Percentiles rank a stretch among this genome's conserved stretches.
phyloP scores from a whole-genome alignment of 441 rosid genomes.

The Macaranga tanarius region DNA sequence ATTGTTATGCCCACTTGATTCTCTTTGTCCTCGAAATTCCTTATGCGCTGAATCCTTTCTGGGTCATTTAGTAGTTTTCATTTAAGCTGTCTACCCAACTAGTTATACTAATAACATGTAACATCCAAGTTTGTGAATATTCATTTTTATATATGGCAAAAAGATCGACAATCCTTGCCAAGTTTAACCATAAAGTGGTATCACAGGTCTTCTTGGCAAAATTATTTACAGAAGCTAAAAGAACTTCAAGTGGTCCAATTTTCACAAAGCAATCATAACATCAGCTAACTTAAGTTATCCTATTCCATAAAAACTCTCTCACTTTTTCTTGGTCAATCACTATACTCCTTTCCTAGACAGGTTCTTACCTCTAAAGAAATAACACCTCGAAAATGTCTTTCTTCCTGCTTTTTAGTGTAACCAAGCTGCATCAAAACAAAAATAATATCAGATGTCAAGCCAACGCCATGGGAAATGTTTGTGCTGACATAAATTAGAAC shows the following conservation, averaged over 20 bases:
- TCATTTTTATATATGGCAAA: background rate
- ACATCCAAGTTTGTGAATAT: background rate
- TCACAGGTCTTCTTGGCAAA: background rate
- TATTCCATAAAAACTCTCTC: background rate
- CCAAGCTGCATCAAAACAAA: conserved; percentile 68
- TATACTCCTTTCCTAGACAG: background rate
- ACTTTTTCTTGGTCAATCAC: background rate
- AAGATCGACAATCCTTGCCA: background rate
- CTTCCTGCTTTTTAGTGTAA: conserved; percentile 95
- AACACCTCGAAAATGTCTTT: conserved; percentile 88
- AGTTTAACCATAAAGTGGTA: background rate
- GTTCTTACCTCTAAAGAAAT: conserved; percentile 78
- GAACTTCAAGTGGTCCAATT: background rate
- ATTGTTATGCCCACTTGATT: background rate
- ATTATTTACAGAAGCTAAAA: background rate
- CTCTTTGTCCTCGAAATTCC: background rate
- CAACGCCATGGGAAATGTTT: background rate
- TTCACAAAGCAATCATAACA: background rate
- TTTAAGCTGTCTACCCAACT: background rate
- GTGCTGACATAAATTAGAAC: background rate
- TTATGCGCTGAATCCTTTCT: too few species aligned
- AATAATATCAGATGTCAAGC: conserved; percentile 14
- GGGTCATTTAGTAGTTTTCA: background rate
- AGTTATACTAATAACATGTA: background rate
- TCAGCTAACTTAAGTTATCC: background rate